Evolutionary conservation across 2,329 filamentous ascomycete genomes (phyloP).

Genomic region (Graphilbum sp.): DNA sequence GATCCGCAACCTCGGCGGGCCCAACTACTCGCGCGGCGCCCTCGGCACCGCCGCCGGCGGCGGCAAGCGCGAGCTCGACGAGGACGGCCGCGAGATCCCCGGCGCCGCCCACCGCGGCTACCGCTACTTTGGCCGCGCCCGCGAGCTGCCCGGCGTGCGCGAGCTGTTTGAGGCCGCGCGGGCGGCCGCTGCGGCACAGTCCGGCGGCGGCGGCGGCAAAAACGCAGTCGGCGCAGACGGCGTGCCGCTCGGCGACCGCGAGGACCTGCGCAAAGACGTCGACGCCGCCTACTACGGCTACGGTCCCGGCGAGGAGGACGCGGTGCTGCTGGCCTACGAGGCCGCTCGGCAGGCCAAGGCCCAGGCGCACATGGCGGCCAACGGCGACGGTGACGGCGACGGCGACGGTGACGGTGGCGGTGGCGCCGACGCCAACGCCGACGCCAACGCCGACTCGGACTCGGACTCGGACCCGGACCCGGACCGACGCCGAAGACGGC

Average conservation of each 20-base stretch:
- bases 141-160: constrained; percentile 82
- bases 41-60: constrained; percentile 19
- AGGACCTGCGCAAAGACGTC: constrained; percentile 58
- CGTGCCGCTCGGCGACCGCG: constrained; percentile 49
- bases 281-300: constrained; percentile 96
- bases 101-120: constrained; percentile 54
- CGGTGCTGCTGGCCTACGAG: constrained; percentile 65
- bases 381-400: too few species aligned
- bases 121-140: constrained; percentile 78
- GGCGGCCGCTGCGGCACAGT: constrained; percentile 16
- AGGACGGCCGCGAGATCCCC: constrained; percentile 53
- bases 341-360: constrained; percentile 69
- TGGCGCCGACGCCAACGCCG: too few species aligned
- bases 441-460: too few species aligned
- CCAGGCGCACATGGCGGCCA: constrained; percentile 48
- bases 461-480: too few species aligned
- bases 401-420: too few species aligned
- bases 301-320: constrained; percentile 82
- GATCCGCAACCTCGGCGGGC: constrained; percentile 87
- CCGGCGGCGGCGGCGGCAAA: constrained; percentile 8
- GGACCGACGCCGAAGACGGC: too few species aligned
- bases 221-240: constrained; percentile 17
- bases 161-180: constrained; percentile 79
- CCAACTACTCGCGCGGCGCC: constrained; percentile 54
- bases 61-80: constrained; percentile 49